Evolutionary conservation across 2,329 filamentous ascomycete species (phyloP).

Genomic region (Claviceps lovelessii): DNA sequence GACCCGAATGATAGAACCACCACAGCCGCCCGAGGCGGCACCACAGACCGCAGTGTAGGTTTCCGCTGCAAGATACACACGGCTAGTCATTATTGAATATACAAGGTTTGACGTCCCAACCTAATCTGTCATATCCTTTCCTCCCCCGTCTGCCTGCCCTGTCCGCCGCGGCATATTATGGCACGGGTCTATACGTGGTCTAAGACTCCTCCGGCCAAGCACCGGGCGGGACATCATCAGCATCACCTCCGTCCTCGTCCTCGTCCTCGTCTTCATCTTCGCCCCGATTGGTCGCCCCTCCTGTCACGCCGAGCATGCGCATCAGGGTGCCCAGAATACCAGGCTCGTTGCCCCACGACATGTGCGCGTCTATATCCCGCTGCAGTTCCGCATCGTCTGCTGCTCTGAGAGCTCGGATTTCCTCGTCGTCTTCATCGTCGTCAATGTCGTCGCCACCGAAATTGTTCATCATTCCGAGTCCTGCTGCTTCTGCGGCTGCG

Average conservation of each 20-base stretch:
- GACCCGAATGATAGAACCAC: too few relatives aligned
- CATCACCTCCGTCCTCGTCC: conserved; percentile 4
- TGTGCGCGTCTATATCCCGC: conserved; percentile 17
- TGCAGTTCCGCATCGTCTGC: conserved; percentile 19
- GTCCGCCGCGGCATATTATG: too few relatives aligned
- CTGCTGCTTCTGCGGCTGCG: background rate
- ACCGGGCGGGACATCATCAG: conserved; percentile 14
- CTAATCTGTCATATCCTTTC: too few relatives aligned
- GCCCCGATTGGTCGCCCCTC: conserved; percentile 3
- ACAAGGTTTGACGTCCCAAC: too few relatives aligned
- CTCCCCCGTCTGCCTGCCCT: too few relatives aligned
- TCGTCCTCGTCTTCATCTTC: conserved; percentile 1
- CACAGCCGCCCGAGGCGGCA: too few relatives aligned
- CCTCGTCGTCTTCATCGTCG: conserved; percentile 14
- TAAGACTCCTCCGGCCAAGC: conserved; percentile 20
- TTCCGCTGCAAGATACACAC: too few relatives aligned
- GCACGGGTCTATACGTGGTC: too few relatives aligned
- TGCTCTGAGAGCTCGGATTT: conserved; percentile 11
- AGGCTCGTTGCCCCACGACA: conserved; percentile 11
- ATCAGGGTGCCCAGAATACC: conserved; percentile 15
- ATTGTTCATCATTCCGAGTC: conserved; percentile 1
- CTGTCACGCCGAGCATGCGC: conserved; percentile 13
- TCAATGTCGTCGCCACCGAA: background rate
- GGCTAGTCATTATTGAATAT: too few relatives aligned
- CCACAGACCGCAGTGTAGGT: too few relatives aligned